Percentiles rank a stretch among this genome's conserved stretches.
Conservation (phyloP, 306 rosid species). For the Cicer arietinum region DNA sequence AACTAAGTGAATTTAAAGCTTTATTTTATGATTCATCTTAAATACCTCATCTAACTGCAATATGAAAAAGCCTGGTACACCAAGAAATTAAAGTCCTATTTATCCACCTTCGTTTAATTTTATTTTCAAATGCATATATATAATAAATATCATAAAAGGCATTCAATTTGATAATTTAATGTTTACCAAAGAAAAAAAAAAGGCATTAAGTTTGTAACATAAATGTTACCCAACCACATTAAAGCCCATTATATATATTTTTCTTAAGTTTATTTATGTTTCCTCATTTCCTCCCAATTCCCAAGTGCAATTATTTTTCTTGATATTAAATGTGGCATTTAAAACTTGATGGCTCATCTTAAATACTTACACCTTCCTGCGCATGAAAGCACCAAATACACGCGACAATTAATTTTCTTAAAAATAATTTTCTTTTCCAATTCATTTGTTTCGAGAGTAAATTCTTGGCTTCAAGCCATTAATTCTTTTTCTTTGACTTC, state of each 20-base stretch:
- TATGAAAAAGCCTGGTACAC: slow-evolving; percentile 39
- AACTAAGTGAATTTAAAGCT: slow-evolving; percentile 12
- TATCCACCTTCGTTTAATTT: slow-evolving; percentile 17
- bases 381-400: slow-evolving; percentile 41
- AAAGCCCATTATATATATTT: slow-evolving; percentile 13
- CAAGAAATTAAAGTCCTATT: slow-evolving; percentile 38
- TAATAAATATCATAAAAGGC: slow-evolving; percentile 41
- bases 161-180: slow-evolving; percentile 52
- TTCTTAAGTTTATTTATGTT: slow-evolving; percentile 15
- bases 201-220: slow-evolving; percentile 54
- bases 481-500: slow-evolving; percentile 31
- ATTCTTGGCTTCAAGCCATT: slow-evolving; percentile 27
- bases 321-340: slow-evolving; percentile 51
- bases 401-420: not conserved
- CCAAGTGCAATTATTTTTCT: slow-evolving; percentile 46
- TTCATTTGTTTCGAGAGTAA: slow-evolving; percentile 6
- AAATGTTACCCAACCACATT: slow-evolving; percentile 55
- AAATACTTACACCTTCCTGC: slow-evolving; percentile 53
- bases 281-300: slow-evolving; percentile 31
- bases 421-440: not conserved
- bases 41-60: slow-evolving; percentile 45
- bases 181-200: slow-evolving; percentile 51
- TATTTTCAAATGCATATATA: not conserved
- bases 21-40: slow-evolving; percentile 50
- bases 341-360: slow-evolving; percentile 48